Base-by-base conservation (phyloP, 192 early-diverging fungal species). In the Mortierella claussenii region DNA sequence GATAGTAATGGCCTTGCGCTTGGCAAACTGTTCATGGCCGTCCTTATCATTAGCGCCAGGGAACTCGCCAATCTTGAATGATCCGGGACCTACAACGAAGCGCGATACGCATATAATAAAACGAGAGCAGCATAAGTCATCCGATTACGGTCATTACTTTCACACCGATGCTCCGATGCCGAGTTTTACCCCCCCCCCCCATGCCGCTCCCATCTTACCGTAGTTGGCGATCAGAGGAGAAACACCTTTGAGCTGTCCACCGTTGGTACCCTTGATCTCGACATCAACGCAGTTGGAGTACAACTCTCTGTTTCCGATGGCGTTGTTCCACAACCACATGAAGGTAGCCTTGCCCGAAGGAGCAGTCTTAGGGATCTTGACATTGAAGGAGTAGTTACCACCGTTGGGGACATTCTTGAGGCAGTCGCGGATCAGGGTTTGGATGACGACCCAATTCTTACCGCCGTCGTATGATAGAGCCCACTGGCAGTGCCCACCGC, bases 251-350 rank as follows among this genome's bases (percentile, higher is more conserved):
- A 81, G 55, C 4, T 68, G 48, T 0, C 69, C 76, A 13, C 70
- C 84, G 3, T 73, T 64, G 3, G 64, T 80, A 21, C 80, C 79
- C 11, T 69, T 57, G 67, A 91, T 83, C 33, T 78, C 80, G 21
- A 93, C 78, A 79, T 91, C 89, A 32, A 86, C 89, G 60, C 89
- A 91, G 78, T 90, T 89, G 80, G 85, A 87, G 79, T 92, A 92
- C 49, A 87, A 85, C 79, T 93, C 91, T 43, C 91, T 87, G 65
- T 86, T 86, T 0, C 91, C 91, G 12, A 87, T 65, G 5, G 90
- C 88, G 40, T 91, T 91, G 60, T 88, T 86, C 91, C 91, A 93
- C 18, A 85, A 52, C 89, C 90, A 91, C 34, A 68, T 65, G 36
- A 78, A 78, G 32, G 57, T 50, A 3, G 59, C 69, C 31, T 80